Base-by-base conservation (phyloP, 208 protist species). In the Strigomonas culicis region DNA sequence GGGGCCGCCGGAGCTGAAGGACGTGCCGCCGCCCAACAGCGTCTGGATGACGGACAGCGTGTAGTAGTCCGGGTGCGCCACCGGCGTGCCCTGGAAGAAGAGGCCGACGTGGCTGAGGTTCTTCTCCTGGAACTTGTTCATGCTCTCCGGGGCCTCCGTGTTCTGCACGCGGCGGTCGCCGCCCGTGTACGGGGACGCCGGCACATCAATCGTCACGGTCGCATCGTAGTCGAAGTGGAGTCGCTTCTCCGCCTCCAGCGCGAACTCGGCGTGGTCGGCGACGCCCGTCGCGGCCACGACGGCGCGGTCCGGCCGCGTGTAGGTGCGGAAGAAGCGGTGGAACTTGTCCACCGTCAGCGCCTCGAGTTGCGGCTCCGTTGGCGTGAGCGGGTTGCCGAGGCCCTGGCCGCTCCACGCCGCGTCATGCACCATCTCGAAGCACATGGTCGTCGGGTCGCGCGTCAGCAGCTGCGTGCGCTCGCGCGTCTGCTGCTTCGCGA, bases 111-210 rank as follows among this genome's bases (percentile, higher is more conserved):
- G 90, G 41, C 82, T 95, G 24, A 93, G 70, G 61, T 95, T 94
- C 61, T 94, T 92, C 64, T 97, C 92, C 53, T 92, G 75, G 53
- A 97, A 97, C 73, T 97, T 97, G 68, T 85, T 87, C 78, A 95
- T 84, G 58, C 84, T 93, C 65, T 91, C 87, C 6, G 89, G 92
- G n/a, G 89, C 86, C 10, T 78, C 80, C 0, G 80, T 94, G 74
- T 93, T 88, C 64, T 97, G 82, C 36, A 86, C 63, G 34, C 86
- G 63, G 28, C 76, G 75, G 67, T 67, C 72, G 0, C 90, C 90
- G 19, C 90, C 87, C n/a, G 84, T 90, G 79, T 93, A 93, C 17
- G 83, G 85, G 59, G 73, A 43, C 27, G 66, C 28, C 30, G 52
- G 56, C 6, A 79, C 55, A 1, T 39, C 59, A 10, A 74, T 15